A percentile compares a stretch with the other conserved stretches of the same genome.
phyloP scores from a whole-genome alignment of 1,284 basidiomycete species.

The Testicularia cyperi region DNA sequence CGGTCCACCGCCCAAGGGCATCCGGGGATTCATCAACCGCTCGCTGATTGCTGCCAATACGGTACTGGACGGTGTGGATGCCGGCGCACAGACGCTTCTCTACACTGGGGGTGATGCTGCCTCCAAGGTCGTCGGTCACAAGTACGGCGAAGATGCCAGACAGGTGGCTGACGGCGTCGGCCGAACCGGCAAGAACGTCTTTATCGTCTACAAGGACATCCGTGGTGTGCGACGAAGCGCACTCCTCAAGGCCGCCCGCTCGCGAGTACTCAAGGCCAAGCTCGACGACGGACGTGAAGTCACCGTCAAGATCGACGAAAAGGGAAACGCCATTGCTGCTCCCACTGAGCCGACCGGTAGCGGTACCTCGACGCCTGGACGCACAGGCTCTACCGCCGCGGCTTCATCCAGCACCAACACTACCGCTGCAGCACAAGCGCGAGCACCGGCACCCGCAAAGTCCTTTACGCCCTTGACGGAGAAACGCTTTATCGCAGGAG shows the following conservation, averaged over 20 bases:
- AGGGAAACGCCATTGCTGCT: conserved; percentile 23
- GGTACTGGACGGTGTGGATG: conserved; percentile 59
- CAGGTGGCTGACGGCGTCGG: conserved; percentile 47
- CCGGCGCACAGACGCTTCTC: conserved; percentile 45
- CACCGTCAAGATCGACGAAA: conserved; percentile 20
- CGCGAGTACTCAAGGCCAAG: conserved; percentile 24
- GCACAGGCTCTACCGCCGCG: too few species aligned
- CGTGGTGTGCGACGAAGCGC: conserved; percentile 53
- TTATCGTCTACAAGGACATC: conserved; percentile 56
- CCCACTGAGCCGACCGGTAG: too few species aligned
- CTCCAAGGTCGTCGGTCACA: conserved; percentile 57
- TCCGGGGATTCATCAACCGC: conserved; percentile 55
- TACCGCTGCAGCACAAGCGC: neutral
- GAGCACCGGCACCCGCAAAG: neutral
- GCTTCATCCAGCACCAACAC: too few species aligned
- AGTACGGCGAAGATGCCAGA: conserved; percentile 57
- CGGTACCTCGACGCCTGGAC: too few species aligned
- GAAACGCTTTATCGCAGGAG: too few species aligned
- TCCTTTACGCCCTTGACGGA: too few species aligned
- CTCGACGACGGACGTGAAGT: conserved; percentile 25
- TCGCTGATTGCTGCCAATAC: conserved; percentile 56
- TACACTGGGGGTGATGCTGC: conserved; percentile 50
- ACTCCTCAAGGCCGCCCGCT: conserved; percentile 55
- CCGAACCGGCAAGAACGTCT: conserved; percentile 47
- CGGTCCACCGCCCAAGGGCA: conserved; percentile 44